Base-by-base conservation (phyloP, 2,329 filamentous ascomycete species). In the Pseudocercospora eumusae region DNA sequence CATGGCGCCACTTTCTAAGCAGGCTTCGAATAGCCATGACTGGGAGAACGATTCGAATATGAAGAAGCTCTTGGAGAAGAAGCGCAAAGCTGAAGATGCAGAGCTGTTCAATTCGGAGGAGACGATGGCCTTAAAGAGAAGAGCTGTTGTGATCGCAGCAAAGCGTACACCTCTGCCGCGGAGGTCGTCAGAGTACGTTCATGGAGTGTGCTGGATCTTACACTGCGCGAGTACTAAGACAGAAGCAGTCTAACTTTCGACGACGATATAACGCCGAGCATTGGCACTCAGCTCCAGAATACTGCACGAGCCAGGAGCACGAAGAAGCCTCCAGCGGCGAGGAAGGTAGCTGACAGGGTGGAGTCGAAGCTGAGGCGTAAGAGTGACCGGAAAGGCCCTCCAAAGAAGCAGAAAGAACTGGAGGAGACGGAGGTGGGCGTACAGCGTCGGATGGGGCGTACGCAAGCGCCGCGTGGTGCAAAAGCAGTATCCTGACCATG, bases 81-180 rank as follows among this genome's bases (percentile, higher is more conserved):
- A 64, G 53, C 50, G 45, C 8, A n/a, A 52, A 31, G 31, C 52
- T 11, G 62, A 64, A 44, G 62, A 62, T 33, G 31, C 52, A 13
- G 62, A 64, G 28, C 20, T 57, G 9, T 62, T 57, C 53, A 64
- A 64, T 31, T 21, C 50, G 13, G 49, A 52, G 18, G 59, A 59
- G 44, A 59, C 52, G 1, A 52, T 64, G 44, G 56, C 20, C 11
- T 44, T 25, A 25, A 62, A 64, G 56, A 50, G 59, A 9, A 53
- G 47, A n/a, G 62, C 62, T 27, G 62, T 64, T 11, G 49, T 50
- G 27, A 52, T 54, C 25, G 59, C 60, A 27, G 59, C 56, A 42
- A 44, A 56, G 23, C 45, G 33, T 8, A 57, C 31, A 20, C 44
- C 60, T 18, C 44, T 33, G 9, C 45, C 25, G 20, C 27, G 40